Conservation (phyloP, 176 grass and related monocot species). For the Ensete glaucum region DNA sequence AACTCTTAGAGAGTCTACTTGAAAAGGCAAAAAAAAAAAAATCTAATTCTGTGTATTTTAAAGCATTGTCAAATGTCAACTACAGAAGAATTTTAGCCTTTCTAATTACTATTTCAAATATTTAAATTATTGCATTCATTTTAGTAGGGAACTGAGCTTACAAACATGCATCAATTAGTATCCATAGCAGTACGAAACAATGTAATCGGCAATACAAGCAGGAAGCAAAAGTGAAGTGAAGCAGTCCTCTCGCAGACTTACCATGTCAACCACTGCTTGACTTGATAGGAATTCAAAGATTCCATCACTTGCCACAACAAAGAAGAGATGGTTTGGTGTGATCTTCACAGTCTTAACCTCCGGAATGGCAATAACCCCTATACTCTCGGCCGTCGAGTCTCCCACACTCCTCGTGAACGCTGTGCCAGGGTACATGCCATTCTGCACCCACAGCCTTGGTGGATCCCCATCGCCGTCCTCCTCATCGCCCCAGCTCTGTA, state of each 20-base stretch:
- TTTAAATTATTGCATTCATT: too few species aligned
- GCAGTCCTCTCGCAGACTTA: slow-evolving; percentile 4
- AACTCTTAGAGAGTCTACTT: too few species aligned
- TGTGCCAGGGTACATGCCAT: slow-evolving; percentile 78
- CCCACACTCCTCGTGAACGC: slow-evolving; percentile 95
- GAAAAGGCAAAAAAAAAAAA: too few species aligned
- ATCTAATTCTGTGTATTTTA: too few species aligned
- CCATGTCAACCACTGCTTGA: slow-evolving; percentile 87
- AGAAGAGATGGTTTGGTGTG: slow-evolving; percentile 63
- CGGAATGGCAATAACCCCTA: slow-evolving; percentile 71
- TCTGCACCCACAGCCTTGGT: slow-evolving; percentile 75
- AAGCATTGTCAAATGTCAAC: too few species aligned
- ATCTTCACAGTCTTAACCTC: slow-evolving; percentile 69
- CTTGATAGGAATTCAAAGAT: slow-evolving; percentile 95
- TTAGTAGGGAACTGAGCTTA: neutral
- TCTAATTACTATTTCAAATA: too few species aligned
- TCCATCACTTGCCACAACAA: slow-evolving; percentile 80
- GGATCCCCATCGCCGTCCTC: slow-evolving; percentile 74
- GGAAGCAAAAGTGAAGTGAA: too few species aligned
- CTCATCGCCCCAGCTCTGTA: slow-evolving; percentile 40
- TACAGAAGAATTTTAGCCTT: too few species aligned
- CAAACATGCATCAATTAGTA: neutral
- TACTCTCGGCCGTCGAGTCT: slow-evolving; percentile 59
- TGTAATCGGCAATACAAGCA: too few species aligned
- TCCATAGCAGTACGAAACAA: too few species aligned